Conservation (phyloP, 2,329 filamentous ascomycete species). For the Exophiala spinifera region DNA sequence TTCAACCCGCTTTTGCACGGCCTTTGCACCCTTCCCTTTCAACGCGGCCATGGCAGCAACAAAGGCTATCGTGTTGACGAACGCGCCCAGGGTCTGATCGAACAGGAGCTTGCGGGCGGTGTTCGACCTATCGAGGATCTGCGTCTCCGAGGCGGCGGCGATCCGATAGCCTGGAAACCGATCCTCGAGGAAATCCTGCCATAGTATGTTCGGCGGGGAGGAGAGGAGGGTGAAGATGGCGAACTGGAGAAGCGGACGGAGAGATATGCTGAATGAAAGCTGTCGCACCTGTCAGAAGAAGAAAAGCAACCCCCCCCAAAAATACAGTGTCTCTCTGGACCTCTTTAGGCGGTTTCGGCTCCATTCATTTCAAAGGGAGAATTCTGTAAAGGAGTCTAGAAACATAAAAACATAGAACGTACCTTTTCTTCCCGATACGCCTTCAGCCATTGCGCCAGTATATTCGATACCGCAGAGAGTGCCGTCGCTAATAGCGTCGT, state of each 20-base stretch:
- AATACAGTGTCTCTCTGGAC: too few species aligned
- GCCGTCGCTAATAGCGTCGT: slow-evolving; percentile 65
- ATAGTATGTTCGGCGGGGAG: slow-evolving; percentile 79
- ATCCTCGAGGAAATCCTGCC: slow-evolving; percentile 77
- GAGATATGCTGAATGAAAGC: slow-evolving; percentile 59
- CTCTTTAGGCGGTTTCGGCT: too few species aligned
- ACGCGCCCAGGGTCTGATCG: slow-evolving; percentile 57
- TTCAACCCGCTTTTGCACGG: slow-evolving; percentile 36
- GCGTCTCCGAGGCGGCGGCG: slow-evolving; percentile 13
- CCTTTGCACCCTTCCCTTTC: slow-evolving; percentile 36
- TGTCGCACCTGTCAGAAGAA: neutral
- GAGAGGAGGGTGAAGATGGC: slow-evolving; percentile 68
- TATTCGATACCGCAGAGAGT: slow-evolving; percentile 65
- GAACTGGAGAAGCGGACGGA: slow-evolving; percentile 71
- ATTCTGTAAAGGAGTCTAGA: too few species aligned
- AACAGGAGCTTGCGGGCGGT: slow-evolving; percentile 56
- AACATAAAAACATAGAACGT: too few species aligned
- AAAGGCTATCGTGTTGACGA: slow-evolving; percentile 57
- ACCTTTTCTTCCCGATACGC: slow-evolving; percentile 54
- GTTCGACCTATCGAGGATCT: slow-evolving; percentile 43
- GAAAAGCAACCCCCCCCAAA: too few species aligned
- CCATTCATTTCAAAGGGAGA: too few species aligned
- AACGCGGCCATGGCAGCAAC: slow-evolving; percentile 53
- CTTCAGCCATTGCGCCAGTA: slow-evolving; percentile 68
- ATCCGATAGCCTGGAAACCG: slow-evolving; percentile 60